phyloP scores from a whole-genome alignment of 331 rosid species.

The Pyrus hybrid region DNA sequence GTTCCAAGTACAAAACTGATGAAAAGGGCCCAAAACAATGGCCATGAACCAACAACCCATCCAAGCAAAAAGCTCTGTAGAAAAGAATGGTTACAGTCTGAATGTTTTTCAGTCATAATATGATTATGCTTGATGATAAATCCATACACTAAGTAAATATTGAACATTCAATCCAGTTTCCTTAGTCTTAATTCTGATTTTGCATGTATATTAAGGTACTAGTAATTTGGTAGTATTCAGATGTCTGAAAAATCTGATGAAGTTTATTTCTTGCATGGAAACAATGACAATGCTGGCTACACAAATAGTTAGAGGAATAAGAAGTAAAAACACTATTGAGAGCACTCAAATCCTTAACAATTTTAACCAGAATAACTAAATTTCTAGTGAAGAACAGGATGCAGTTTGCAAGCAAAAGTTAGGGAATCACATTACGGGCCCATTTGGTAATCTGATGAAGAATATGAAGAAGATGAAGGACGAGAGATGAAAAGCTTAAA shows the following conservation, averaged over 20 bases:
- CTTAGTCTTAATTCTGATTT: not conserved
- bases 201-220: not conserved
- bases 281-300: not conserved
- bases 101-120: constrained; percentile 4
- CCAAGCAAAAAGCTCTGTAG: constrained; percentile 86
- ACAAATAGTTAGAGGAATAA: not conserved
- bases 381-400: not conserved
- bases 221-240: not conserved
- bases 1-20: constrained; percentile 87
- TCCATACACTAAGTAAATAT: not conserved
- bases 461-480: not conserved
- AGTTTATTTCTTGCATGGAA: not conserved
- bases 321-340: not conserved
- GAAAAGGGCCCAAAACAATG: constrained; percentile 92
- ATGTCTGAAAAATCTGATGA: not conserved
- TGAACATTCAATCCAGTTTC: not conserved
- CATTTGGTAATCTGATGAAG: not conserved
- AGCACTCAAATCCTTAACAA: not conserved
- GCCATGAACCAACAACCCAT: constrained; percentile 95
- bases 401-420: not conserved
- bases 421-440: not conserved
- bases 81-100: constrained; percentile 25
- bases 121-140: not conserved
- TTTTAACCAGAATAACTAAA: not conserved
- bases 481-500: not conserved